phyloP scores from a whole-genome alignment of 2,329 filamentous ascomycete species.

The Mollisiaceae sp. region DNA sequence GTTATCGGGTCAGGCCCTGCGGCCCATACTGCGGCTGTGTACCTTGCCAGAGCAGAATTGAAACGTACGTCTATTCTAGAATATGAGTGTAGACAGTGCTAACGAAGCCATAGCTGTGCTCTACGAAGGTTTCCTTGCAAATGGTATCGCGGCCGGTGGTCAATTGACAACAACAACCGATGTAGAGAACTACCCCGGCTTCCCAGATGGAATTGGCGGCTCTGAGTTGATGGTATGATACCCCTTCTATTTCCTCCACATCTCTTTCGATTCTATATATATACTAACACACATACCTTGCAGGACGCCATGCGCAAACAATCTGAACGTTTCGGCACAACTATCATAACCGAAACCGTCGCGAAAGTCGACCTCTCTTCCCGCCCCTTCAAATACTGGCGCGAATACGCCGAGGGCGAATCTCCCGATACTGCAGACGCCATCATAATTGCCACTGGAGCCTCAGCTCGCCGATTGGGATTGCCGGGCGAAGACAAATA shows the following conservation, averaged over 20 bases:
- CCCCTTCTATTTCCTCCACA: background rate
- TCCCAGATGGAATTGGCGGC: conserved; percentile 87
- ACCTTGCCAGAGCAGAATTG: conserved; percentile 91
- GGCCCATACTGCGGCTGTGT: conserved; percentile 96
- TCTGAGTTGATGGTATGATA: conserved; percentile 74
- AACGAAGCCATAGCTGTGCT: conserved; percentile 65
- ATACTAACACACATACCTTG: conserved; percentile 10
- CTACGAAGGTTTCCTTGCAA: conserved; percentile 97
- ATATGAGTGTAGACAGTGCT: conserved; percentile 39
- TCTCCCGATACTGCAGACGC: conserved; percentile 85
- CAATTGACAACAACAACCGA: conserved; percentile 99
- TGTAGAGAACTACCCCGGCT: conserved; percentile 97
- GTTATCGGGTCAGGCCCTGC: conserved; percentile 94
- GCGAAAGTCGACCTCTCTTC: conserved; percentile 82
- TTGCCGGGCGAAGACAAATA: conserved; percentile 90
- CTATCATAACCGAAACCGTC: conserved; percentile 93
- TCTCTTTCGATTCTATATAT: background rate
- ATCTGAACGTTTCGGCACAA: conserved; percentile 88
- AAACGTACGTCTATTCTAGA: conserved; percentile 58
- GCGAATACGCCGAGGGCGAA: conserved; percentile 83
- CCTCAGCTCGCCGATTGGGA: conserved; percentile 83
- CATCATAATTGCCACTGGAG: conserved; percentile 93
- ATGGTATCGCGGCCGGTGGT: conserved; percentile 93
- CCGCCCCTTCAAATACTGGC: conserved; percentile 91
- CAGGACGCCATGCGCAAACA: conserved; percentile 87